A percentile compares a stretch with the other conserved stretches of the same genome.
Conservation (phyloP, 208 protist species). For the Leishmania arabica region DNA sequence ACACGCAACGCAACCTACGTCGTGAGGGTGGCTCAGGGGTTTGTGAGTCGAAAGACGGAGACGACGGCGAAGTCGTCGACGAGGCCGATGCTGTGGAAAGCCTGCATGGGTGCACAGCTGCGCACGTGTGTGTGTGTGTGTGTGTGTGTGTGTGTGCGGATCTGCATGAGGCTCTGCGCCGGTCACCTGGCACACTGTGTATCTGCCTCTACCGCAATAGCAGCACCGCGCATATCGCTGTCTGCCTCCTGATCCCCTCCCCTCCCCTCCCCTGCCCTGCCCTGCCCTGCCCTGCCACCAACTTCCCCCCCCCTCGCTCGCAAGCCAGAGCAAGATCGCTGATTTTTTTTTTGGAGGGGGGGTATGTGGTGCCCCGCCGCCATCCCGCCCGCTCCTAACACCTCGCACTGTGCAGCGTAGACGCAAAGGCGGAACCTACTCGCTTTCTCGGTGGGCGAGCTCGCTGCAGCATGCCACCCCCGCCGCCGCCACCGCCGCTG, state of each 20-base stretch:
- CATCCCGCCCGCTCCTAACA: neutral
- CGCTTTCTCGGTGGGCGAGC: neutral
- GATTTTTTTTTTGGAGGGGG: neutral
- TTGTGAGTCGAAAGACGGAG: neutral
- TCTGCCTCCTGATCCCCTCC: neutral
- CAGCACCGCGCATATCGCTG: neutral
- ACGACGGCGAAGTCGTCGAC: neutral
- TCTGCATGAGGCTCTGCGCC: neutral
- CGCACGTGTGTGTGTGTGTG: no score
- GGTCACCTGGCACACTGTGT: neutral
- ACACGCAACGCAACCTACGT: neutral
- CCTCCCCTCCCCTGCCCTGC: no score
- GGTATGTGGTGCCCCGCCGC: neutral
- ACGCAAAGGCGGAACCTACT: neutral
- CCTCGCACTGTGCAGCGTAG: neutral
- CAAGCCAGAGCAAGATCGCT: neutral
- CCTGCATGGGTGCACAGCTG: neutral
- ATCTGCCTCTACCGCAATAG: neutral
- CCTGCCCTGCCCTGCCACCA: no score
- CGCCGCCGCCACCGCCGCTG: neutral
- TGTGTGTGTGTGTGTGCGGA: no score
- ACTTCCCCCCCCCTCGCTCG: neutral
- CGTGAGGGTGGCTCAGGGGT: neutral
- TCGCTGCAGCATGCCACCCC: neutral
- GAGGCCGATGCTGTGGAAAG: neutral